These are phyloP conservation scores for Torulaspora pretoriensis DNA, from an alignment of 1,139 yeast species.

Conservation along the genomic window DNA sequence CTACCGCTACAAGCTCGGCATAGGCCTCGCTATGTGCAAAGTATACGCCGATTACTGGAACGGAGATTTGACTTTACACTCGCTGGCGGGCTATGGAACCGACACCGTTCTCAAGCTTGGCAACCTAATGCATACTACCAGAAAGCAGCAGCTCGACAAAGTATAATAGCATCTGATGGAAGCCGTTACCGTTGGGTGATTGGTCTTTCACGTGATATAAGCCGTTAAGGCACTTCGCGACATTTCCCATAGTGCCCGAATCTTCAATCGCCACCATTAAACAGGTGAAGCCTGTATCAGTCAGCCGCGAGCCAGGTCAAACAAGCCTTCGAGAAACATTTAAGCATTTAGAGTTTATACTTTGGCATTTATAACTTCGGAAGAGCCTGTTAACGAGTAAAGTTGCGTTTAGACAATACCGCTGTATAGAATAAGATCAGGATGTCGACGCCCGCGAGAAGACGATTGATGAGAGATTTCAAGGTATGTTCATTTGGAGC, in stretches of 20 bases:
- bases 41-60: slow-evolving; percentile 97
- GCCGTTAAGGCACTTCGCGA: not conserved
- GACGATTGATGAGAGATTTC: slow-evolving; percentile 98
- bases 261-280: slow-evolving; percentile 8
- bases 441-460: slow-evolving; percentile 97
- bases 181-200: not conserved
- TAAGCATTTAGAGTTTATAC: not conserved
- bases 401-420: not conserved
- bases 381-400: not conserved
- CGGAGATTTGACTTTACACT: slow-evolving; percentile 76
- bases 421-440: slow-evolving; percentile 1
- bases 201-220: slow-evolving; percentile 11
- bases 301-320: not conserved
- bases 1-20: slow-evolving; percentile 68
- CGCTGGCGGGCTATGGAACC: slow-evolving; percentile 86
- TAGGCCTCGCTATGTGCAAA: slow-evolving; percentile 87
- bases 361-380: not conserved
- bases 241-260: slow-evolving; percentile 1
- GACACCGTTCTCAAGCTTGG: slow-evolving; percentile 79
- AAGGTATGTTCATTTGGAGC: slow-evolving; percentile 48
- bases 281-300: not conserved
- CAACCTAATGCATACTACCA: slow-evolving; percentile 67
- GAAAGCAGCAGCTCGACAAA: slow-evolving; percentile 64
- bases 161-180: slow-evolving; percentile 42
- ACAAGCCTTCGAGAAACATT: not conserved